Evolutionary conservation across 768 basidiomycete genomes (phyloP), one percentile per base, ranked within the genome.

Genomic region (Hygrocybe coccinea): DNA sequence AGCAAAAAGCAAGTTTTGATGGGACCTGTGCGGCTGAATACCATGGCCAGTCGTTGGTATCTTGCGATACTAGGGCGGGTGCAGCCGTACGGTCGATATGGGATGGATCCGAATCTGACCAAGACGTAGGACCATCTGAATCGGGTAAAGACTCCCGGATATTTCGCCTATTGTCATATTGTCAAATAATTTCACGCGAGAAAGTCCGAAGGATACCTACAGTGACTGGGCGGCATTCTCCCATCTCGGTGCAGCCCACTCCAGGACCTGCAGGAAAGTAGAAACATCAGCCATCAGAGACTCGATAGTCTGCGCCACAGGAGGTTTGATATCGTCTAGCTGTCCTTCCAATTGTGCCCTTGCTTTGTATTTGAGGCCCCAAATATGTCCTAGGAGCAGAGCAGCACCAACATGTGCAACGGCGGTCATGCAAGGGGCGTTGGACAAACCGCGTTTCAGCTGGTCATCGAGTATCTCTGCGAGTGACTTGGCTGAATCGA

Each of bases 401-500:
- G 76, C 79, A 1, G 81, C 79, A 38, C 76, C 78, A 38, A 81
- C 66, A 59, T 83, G 77, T 9, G 80, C 73, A 15, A 71, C 69
- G 59, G 75, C 68, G 46, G 80, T 75, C 34, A 81, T 62, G 38
- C 60, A 71, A 7, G 77, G 76, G 22, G 71, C 64, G 59, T 74
- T 75, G 44, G 69, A 76, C 54, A 74, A 68, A 29, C 79, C 79
- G n/a, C 41, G 11, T 10, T 66, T 60, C n/a, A 79, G 61, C 59
- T 82, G 78, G 1, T 68, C 68, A 56, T 84, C 79, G 48, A 86
- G 64, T 39, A 91, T 83, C 52, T 77, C 79, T 5, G 81, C 79
- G 47, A 79, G 82, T 1, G 83, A 76, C 46, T 78, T 78, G 5
- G 83, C 82, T 10, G 87, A 84, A 51, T 81, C 80, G 44, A 79